Conservation (phyloP, 2,329 filamentous ascomycete species). For the Pseudonectria foliicola region DNA sequence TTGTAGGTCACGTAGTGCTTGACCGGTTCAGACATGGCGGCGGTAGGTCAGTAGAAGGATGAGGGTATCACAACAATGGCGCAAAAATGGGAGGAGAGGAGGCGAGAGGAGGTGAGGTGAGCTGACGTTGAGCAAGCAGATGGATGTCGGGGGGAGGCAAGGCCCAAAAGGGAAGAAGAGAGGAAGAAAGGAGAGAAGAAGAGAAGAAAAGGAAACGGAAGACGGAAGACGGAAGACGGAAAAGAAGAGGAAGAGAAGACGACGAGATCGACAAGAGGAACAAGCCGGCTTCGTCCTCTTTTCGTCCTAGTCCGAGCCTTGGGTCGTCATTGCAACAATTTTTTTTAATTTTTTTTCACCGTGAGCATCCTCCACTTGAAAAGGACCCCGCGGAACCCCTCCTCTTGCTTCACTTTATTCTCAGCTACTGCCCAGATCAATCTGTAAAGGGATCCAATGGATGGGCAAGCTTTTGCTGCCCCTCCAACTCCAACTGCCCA, state of each 20-base stretch:
- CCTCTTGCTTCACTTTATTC: no score
- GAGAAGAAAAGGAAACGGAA: constrained; percentile 3
- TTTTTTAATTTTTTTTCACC: no score
- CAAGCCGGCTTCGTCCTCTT: no score
- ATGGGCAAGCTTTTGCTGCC: no score
- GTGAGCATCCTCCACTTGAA: no score
- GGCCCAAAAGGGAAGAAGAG: neutral
- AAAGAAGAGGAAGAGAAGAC: neutral
- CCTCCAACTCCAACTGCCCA: no score
- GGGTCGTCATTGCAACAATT: no score
- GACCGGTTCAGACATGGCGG: constrained; percentile 58
- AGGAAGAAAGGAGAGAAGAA: constrained; percentile 11
- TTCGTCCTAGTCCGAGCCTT: no score
- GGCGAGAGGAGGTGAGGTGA: neutral
- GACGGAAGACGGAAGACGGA: neutral
- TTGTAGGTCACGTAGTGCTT: constrained; percentile 91
- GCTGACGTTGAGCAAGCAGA: neutral
- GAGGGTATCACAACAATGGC: constrained; percentile 10
- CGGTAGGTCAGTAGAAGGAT: constrained; percentile 7
- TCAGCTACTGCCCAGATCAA: no score
- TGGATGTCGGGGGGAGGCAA: neutral
- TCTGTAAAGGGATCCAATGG: no score
- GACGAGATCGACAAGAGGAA: neutral
- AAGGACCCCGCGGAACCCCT: no score
- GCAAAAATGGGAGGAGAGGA: constrained; percentile 1